Percentiles rank a stretch among this genome's conserved stretches.
Evolutionary conservation across 1,284 basidiomycete species (phyloP).

Genomic region (Sporisorium scitamineum): DNA sequence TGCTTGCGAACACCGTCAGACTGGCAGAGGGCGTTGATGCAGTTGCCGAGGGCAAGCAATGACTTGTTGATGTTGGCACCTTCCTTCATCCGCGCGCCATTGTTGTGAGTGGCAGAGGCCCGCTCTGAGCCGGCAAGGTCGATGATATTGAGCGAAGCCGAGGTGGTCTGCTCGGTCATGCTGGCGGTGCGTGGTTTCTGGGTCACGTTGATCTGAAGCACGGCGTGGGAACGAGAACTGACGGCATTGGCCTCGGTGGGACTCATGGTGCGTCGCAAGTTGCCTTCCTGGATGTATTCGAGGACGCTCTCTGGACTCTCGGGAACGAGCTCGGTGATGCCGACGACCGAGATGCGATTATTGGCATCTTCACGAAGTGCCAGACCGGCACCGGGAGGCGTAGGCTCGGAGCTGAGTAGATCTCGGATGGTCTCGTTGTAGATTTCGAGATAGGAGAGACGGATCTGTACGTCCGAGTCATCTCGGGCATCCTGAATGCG

Average conservation of each 20-base stretch:
- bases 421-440: constrained; percentile 69
- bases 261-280: constrained; percentile 65
- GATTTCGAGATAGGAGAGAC: constrained; percentile 68
- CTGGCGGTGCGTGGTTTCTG: constrained; percentile 66
- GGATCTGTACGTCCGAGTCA: constrained; percentile 64
- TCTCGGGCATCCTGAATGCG: constrained; percentile 59
- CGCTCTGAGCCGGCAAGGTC: constrained; percentile 68
- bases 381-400: constrained; percentile 63
- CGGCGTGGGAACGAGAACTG: constrained; percentile 66
- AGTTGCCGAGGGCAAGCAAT: constrained; percentile 67
- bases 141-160: constrained; percentile 68
- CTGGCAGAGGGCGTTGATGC: constrained; percentile 69
- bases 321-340: constrained; percentile 68
- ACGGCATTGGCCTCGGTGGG: constrained; percentile 69
- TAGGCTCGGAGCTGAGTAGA: constrained; percentile 63
- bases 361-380: constrained; percentile 64
- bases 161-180: constrained; percentile 62
- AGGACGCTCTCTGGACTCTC: constrained; percentile 64
- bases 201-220: constrained; percentile 68
- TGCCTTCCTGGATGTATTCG: constrained; percentile 67
- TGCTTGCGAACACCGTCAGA: constrained; percentile 58
- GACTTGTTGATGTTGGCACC: constrained; percentile 70
- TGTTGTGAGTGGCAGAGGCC: constrained; percentile 67
- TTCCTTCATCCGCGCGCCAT: constrained; percentile 69
- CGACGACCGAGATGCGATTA: constrained; percentile 67